Conservation (phyloP, 2,329 filamentous ascomycete species). For the Tothia fuscella region DNA sequence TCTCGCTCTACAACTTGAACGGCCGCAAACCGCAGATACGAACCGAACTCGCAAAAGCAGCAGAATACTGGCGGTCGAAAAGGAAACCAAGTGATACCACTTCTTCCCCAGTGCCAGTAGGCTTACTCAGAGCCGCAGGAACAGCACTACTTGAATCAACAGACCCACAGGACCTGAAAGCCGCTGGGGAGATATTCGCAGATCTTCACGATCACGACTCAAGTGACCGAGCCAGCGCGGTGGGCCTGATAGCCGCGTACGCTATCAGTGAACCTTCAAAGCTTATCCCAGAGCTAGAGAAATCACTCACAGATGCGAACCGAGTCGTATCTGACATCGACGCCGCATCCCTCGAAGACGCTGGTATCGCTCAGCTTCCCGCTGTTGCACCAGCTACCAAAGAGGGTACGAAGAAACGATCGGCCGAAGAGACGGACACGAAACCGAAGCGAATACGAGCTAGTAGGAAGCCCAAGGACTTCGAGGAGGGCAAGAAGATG, state of each 20-base stretch:
- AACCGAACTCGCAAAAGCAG: slow-evolving; percentile 64
- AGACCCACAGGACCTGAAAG: slow-evolving; percentile 51
- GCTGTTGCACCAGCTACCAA: slow-evolving; percentile 14
- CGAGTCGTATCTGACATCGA: slow-evolving; percentile 50
- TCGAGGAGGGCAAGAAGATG: slow-evolving; percentile 63
- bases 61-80: slow-evolving; percentile 60
- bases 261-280: slow-evolving; percentile 49
- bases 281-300: slow-evolving; percentile 40
- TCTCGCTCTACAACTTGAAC: slow-evolving; percentile 67
- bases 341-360: slow-evolving; percentile 49
- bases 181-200: slow-evolving; percentile 69
- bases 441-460: slow-evolving; percentile 48
- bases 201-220: slow-evolving; percentile 54
- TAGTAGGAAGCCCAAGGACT: slow-evolving; percentile 58
- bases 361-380: slow-evolving; percentile 47
- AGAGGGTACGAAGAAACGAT: slow-evolving; percentile 31
- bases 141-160: slow-evolving; percentile 68
- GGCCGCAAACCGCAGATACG: slow-evolving; percentile 62
- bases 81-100: slow-evolving; percentile 34
- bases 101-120: slow-evolving; percentile 5
- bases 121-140: slow-evolving; percentile 74
- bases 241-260: slow-evolving; percentile 77
- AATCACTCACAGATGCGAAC: slow-evolving; percentile 49
- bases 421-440: slow-evolving; percentile 25
- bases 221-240: slow-evolving; percentile 58